Base-by-base conservation (phyloP, 345 rosid species). In the Bruguiera sexangula region DNA sequence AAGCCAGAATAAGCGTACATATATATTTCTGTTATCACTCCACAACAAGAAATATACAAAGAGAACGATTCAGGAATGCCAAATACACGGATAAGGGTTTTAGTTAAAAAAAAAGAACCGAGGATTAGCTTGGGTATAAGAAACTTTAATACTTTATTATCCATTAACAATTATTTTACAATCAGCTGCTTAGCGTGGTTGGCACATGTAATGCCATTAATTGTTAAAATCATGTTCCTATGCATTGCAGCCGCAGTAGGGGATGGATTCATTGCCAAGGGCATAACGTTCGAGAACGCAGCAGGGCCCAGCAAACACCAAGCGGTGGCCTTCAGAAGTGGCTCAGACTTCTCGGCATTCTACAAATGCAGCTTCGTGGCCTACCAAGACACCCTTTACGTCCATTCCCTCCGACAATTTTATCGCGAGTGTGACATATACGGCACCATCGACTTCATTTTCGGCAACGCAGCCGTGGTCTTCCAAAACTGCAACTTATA, bases 241-340 rank as follows among this genome's bases (percentile, higher is more conserved):
- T 43, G 50, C 5, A 43, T 0, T 62, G 71, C 83, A 92, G 98
- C 95, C 2, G 93, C 68, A 65, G 90, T 80, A 26, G 95, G 98
- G 32, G 63, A 29, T 24, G 84, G 84, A 16, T 89, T 92, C 89
- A 76, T 92, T 52, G 98, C 98, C 8, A 89, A 79, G 60, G 88
- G 88, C 55, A 83, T 92, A 52, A 84, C 92, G 5, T 80, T 92
- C 56, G 95, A 85, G 77, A 92, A 92, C 78, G 68, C 85, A 18
- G 96, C 98, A 1, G 96, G 96, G 3, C 91, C 91, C 0, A 82
- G 79, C 56, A 92, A 87, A 70, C 94, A 86, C 87, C 98, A 92
- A 62, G 98, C 98, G 1, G 98, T 93, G 53, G 98, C 96, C 55
- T 39, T 93, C 1, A 78, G 96, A 16, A 82, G 90, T 18, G 81